These are phyloP conservation scores for Cucumis hystrix DNA, from an alignment of 306 rosid species.

Conservation along the genomic window DNA sequence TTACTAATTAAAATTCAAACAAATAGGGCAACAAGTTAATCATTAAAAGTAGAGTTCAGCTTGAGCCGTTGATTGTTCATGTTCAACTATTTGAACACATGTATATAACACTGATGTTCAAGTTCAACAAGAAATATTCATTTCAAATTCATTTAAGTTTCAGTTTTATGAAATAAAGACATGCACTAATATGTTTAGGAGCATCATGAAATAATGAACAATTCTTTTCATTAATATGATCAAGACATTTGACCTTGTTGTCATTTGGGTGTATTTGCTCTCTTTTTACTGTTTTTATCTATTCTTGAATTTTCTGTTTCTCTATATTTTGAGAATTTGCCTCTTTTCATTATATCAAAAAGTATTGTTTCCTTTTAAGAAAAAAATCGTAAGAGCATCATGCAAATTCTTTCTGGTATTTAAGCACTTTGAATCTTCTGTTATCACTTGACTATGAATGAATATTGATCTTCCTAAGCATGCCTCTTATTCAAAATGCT, in stretches of 20 bases:
- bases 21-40: background rate
- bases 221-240: too few relatives aligned
- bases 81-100: too few relatives aligned
- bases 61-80: too few relatives aligned
- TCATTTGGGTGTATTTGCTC: too few relatives aligned
- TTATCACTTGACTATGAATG: background rate
- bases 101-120: too few relatives aligned
- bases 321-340: too few relatives aligned
- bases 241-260: too few relatives aligned
- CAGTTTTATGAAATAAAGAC: background rate
- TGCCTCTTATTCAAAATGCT: background rate
- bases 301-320: too few relatives aligned
- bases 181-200: background rate
- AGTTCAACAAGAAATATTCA: too few relatives aligned
- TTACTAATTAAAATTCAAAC: background rate
- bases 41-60: background rate
- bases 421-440: background rate
- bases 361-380: too few relatives aligned
- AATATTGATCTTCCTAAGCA: background rate
- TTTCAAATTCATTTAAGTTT: background rate
- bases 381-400: background rate
- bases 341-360: too few relatives aligned
- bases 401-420: background rate
- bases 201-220: background rate
- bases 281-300: too few relatives aligned